A percentile compares a stretch with the other conserved stretches of the same genome.
phyloP scores from a whole-genome alignment of 202 grass and related monocot genomes.

The Schoenoplectus triqueter region DNA sequence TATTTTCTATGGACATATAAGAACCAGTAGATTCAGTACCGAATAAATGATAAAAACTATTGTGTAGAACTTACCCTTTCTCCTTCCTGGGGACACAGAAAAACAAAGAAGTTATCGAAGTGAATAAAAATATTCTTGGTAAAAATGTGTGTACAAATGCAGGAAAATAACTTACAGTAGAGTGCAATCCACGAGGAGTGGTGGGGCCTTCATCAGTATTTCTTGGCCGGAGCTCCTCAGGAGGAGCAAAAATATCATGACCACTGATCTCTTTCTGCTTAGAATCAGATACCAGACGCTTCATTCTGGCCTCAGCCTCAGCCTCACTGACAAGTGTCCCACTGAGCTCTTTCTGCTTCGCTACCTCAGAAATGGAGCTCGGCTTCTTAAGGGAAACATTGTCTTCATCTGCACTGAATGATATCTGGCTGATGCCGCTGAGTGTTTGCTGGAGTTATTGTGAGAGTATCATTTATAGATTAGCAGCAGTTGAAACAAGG shows the following conservation, averaged over 20 bases:
- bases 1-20: neutral
- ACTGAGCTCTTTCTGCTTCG: slow-evolving; percentile 89
- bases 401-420: slow-evolving; percentile 74
- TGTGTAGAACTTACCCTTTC: neutral
- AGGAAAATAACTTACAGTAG: slow-evolving; percentile 9
- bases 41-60: neutral
- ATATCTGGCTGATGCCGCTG: slow-evolving; percentile 90
- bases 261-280: slow-evolving; percentile 88
- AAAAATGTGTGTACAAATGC: slow-evolving; percentile 7
- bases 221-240: slow-evolving; percentile 58
- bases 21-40: neutral
- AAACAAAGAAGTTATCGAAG: neutral
- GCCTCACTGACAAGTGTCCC: slow-evolving; percentile 69
- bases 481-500: neutral
- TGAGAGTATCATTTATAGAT: neutral
- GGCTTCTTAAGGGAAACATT: slow-evolving; percentile 78
- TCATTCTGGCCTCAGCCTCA: slow-evolving; percentile 66
- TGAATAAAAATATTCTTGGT: neutral
- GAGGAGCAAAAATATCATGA: slow-evolving; percentile 82
- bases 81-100: neutral
- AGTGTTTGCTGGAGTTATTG: slow-evolving; percentile 63
- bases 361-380: slow-evolving; percentile 76
- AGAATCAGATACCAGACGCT: slow-evolving; percentile 66
- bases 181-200: slow-evolving; percentile 37
- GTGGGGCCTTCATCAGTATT: slow-evolving; percentile 53